Base-by-base conservation (phyloP, 495 filamentous ascomycete genomes). In the Thozetella sp. region DNA sequence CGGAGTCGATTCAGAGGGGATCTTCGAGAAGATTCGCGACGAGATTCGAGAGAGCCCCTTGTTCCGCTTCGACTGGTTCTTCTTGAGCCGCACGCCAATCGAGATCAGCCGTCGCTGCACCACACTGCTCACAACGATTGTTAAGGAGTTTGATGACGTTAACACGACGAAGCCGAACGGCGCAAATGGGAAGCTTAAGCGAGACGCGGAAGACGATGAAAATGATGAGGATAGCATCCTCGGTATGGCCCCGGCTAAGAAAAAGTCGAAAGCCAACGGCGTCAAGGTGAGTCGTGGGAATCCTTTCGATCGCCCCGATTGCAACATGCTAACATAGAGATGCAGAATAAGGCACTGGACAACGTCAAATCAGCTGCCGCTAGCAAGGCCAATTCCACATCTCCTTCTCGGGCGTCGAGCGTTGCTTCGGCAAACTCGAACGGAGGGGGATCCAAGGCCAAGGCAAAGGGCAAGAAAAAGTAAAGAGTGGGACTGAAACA, bases 41-140 rank as follows among this genome's bases (percentile, higher is more conserved):
- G 92, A 94, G 67, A 96, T 99, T 61, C 88, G 95, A 10, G 95
- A 99, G 62, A 93, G 88, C 53, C 93, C 96, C 10, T 76, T 98
- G 19, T 99, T 99, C 82, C 86, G 96, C 25, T 99, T 99, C 62
- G 96, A 99, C 65, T 99, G 96, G 96, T 99, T 98, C 78, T 96
- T 98, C 80, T 81, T 99, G 25, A 94, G 90, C 67, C 84, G 96
- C 15, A 99, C 96, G 1, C 93, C 96, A 1, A 84, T 92, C 23
- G 96, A 99, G 75, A 90, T 99, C 63, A 86, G 90, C 57, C 87
- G 96, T 59, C 83, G 96, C 37, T 98, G 95, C 76, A 94, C 91
- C 46, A 99, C 96, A 1, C 83, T 99, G 34, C 84, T 99, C 58
- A 94, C 93, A 56, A 97, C 96, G 2, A 90, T 99, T 23, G 88